Evolutionary conservation across 495 filamentous ascomycete species (phyloP).

Genomic region (Lineolata rhizophorae): DNA sequence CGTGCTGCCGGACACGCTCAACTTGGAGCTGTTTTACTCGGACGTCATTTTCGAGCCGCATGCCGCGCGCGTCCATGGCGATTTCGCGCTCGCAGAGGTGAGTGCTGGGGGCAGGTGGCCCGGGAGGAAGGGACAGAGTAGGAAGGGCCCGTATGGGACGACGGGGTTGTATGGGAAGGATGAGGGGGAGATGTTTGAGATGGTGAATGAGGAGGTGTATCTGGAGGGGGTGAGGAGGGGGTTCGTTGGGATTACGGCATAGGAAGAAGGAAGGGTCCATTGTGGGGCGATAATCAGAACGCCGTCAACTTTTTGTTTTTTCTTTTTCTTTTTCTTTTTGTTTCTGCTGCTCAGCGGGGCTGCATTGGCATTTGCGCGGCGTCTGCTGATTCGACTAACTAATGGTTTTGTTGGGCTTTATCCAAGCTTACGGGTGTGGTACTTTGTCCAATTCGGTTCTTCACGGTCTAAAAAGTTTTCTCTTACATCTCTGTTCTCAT

Average conservation of each 20-base stretch:
- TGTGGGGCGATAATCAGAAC: too few species aligned
- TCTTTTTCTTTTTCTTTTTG: too few species aligned
- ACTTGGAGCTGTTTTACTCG: slow-evolving; percentile 26
- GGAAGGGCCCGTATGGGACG: slow-evolving; percentile 30
- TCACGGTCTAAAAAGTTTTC: too few species aligned
- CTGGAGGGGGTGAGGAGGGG: slow-evolving; percentile 15
- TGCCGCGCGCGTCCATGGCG: slow-evolving; percentile 23
- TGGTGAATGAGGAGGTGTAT: slow-evolving; percentile 24
- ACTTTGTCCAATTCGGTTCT: too few species aligned
- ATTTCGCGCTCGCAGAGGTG: slow-evolving; percentile 21
- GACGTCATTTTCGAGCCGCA: slow-evolving; percentile 27
- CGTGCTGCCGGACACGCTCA: slow-evolving; percentile 11
- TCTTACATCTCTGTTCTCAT: too few species aligned
- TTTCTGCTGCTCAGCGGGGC: too few species aligned
- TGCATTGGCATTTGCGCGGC: too few species aligned
- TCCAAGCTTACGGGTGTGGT: too few species aligned
- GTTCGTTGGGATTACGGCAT: neutral
- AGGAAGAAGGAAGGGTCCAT: neutral
- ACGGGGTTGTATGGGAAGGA: slow-evolving; percentile 29
- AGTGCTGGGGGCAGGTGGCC: slow-evolving; percentile 21
- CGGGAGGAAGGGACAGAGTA: slow-evolving; percentile 11
- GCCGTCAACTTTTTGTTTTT: too few species aligned
- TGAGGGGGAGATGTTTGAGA: slow-evolving; percentile 19
- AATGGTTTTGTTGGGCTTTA: too few species aligned
- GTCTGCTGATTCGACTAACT: too few species aligned